Evolutionary conservation across 306 rosid genomes (phyloP), one percentile per base, ranked within the genome.

Genomic region (Malus orientalis): DNA sequence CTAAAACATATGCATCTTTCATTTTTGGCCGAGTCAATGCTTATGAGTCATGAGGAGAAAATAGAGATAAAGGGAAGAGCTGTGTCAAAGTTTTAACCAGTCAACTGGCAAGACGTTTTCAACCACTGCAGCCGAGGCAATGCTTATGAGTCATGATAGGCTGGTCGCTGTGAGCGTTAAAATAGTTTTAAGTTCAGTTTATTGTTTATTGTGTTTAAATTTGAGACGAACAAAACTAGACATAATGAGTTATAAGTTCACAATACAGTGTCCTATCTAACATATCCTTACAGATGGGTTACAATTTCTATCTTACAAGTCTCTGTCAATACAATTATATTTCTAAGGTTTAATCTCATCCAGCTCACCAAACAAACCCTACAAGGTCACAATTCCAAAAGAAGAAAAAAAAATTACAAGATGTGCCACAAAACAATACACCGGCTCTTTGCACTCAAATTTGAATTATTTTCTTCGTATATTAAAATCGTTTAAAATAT

Each of bases 191-290:
- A 38, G 10, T 36, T 0, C 8, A 33, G 6, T 33, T 33, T 0
- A 1, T 36, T 6, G 8, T 36, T 36, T 36, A 1, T 38, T 1
- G 9, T 38, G 10, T 7, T 7, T 7, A 38, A 7, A 38, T 38
- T 7, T 38, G 2, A 38, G 10, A 1, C 0, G 0, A 0, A 7
- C 0, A 0, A 2, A 0, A 7, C 0, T 7, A 38, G 0, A 38
- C 9, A 38, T 1, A 1, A 0, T 36, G 0, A 36, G 40, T 0
- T 38, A 38, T 7, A 0, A 25, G 10, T 38, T 0, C 1, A 38
- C 0, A 7, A 38, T 38, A 33, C 0, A 36, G 2, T 38, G 9
- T 38, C 0, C 7, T 38, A 7, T 36, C 0, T 36, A 36, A 36
- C 0, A 36, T 36, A 36, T 36, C 0, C 0, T 36, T 7, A 36